These are phyloP conservation scores for Hericium erinaceus DNA, from an alignment of 768 basidiomycete genomes.

Conservation along the genomic window DNA sequence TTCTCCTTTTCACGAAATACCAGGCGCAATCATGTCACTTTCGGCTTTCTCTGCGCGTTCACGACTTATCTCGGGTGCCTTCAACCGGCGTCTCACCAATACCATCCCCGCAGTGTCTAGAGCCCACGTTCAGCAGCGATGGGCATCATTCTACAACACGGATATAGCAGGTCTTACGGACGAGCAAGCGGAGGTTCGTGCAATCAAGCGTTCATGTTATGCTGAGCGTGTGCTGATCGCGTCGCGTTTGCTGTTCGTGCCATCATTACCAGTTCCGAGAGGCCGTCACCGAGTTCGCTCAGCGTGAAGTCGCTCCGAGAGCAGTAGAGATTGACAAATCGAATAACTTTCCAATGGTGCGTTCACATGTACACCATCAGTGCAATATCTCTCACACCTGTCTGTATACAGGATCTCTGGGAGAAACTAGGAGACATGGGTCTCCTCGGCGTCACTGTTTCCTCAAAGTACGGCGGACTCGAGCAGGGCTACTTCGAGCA, in stretches of 20 bases:
- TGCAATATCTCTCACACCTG: neutral
- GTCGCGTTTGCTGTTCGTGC: neutral
- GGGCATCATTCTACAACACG: conserved; percentile 56
- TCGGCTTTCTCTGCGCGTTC: no score
- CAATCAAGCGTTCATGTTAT: neutral
- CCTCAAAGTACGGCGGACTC: conserved; percentile 74
- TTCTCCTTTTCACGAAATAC: no score
- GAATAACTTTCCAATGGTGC: conserved; percentile 71
- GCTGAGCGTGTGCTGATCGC: neutral
- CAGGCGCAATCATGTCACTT: no score
- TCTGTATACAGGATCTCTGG: conserved; percentile 59
- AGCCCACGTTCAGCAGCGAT: conserved; percentile 3
- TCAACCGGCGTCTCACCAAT: no score
- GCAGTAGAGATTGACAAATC: conserved; percentile 81
- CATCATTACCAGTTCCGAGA: conserved; percentile 58
- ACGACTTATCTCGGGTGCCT: no score
- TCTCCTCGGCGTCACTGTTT: conserved; percentile 78
- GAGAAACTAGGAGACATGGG: conserved; percentile 90
- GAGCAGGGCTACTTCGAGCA: conserved; percentile 80
- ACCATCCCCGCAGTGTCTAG: no score
- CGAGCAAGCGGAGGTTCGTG: conserved; percentile 67
- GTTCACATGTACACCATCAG: conserved; percentile 10
- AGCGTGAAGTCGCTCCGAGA: conserved; percentile 76
- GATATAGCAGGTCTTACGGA: conserved; percentile 70
- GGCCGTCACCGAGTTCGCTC: conserved; percentile 70